Evolutionary conservation across 2,329 filamentous ascomycete genomes (phyloP), one percentile per base, ranked within the genome.

Genomic region (Eutypella sp.): DNA sequence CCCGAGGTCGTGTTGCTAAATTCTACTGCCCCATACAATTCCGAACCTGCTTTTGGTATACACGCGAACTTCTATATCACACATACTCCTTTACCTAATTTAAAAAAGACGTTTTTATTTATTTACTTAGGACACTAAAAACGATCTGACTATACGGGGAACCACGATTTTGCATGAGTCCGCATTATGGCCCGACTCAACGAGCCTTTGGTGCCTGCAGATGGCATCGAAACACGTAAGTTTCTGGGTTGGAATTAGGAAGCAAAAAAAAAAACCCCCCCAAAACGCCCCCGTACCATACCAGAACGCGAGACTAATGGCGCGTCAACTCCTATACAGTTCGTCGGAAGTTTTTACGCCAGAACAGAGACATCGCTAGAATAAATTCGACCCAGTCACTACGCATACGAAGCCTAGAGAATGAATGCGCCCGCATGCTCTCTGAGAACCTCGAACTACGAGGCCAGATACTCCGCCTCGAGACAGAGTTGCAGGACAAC

Each of bases 281-380:
- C n/a, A n/a, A n/a, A n/a, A n/a, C n/a, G n/a, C n/a, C n/a, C n/a
- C n/a, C n/a, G n/a, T n/a, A n/a, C n/a, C n/a, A n/a, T n/a, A n/a
- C n/a, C n/a, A n/a, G n/a, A n/a, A n/a, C n/a, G n/a, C n/a, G n/a
- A n/a, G n/a, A 24, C 33, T 40, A 27, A 40, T 51, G 20, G 49
- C 29, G n/a, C 16, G 40, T 27, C 19, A 37, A 45, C 42, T 19
- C 41, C 42, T 24, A n/a, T n/a, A n/a, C 57, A 91, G 87, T 92
- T 48, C 87, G 88, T 63, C 80, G 85, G 59, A 84, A 85, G 62
- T 89, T 91, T 61, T 73, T 91, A 58, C 80, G 88, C 45, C 89
- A 93, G 64, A 95, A 95, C 63, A 80, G 87, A 67, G 88, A 93
- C 59, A 85, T 93, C 52, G 87, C 87, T 51, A 82, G 84, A 62